Evolutionary conservation across 257 asterid genomes (phyloP).

Genomic region (Fraxinus pennsylvanica): DNA sequence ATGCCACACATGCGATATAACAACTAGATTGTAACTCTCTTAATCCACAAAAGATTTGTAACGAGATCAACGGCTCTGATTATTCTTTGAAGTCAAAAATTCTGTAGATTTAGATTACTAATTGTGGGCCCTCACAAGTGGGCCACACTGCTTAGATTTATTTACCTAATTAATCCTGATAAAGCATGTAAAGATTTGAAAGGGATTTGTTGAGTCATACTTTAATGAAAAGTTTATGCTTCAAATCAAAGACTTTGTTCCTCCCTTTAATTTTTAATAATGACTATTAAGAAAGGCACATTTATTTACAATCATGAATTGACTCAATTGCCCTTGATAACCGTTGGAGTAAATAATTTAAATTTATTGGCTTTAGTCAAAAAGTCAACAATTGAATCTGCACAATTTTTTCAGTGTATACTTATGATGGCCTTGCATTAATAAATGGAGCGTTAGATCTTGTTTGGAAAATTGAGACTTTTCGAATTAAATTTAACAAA

Average conservation of each 20-base stretch:
- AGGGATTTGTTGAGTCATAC: conserved; percentile 33
- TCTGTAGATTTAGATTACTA: background rate
- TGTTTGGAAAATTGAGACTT: background rate
- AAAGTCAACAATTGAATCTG: conserved; percentile 8
- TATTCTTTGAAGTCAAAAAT: background rate
- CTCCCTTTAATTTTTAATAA: conserved; percentile 37
- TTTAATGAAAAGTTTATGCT: conserved; percentile 44
- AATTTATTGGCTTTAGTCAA: conserved; percentile 8
- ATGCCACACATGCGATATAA: conserved; percentile 35
- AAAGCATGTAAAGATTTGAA: conserved; percentile 34
- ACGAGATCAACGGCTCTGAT: conserved; percentile 1
- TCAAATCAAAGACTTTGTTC: conserved; percentile 43
- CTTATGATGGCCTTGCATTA: background rate
- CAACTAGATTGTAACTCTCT: conserved; percentile 2
- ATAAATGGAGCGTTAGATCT: background rate
- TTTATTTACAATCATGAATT: background rate
- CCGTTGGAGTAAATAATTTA: conserved; percentile 10
- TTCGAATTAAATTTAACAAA: background rate
- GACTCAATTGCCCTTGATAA: conserved; percentile 25
- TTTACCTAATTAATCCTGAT: conserved; percentile 30
- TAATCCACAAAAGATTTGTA: background rate
- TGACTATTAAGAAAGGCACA: conserved; percentile 18
- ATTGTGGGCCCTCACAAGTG: conserved; percentile 17
- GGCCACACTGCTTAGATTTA: conserved; percentile 1
- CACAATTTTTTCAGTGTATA: background rate